A percentile compares a stretch with the other conserved stretches of the same genome.
Conservation (phyloP, 2,329 filamentous ascomycete species). For the Aspergillus pseudoglaucus region DNA sequence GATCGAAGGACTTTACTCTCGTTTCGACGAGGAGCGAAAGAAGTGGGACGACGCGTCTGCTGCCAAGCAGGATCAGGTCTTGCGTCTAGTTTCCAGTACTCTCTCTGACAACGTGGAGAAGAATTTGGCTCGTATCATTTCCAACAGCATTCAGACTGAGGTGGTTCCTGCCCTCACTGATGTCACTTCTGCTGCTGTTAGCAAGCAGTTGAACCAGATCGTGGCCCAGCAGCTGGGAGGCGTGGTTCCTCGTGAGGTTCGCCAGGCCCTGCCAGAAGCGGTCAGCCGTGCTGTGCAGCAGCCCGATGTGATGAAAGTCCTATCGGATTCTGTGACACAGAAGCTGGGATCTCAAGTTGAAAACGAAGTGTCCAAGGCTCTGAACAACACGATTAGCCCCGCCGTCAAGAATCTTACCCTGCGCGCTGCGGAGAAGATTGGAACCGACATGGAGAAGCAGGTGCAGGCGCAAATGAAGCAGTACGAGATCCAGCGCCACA, state of each 20-base stretch:
- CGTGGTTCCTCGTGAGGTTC: conserved; percentile 66
- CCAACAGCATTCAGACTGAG: conserved; percentile 64
- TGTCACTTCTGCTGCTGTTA: conserved; percentile 60
- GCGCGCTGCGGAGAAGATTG: conserved; percentile 61
- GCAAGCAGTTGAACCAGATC: conserved; percentile 63
- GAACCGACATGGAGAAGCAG: conserved; percentile 61
- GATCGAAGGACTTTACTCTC: conserved; percentile 51
- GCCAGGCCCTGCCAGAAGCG: conserved; percentile 60
- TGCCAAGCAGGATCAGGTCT: conserved; percentile 63
- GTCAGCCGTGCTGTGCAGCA: conserved; percentile 65
- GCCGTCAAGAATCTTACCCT: conserved; percentile 59
- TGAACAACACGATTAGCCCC: conserved; percentile 61
- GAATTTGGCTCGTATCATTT: conserved; percentile 69
- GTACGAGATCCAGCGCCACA: conserved; percentile 46
- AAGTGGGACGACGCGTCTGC: conserved; percentile 56
- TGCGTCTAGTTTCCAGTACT: conserved; percentile 62
- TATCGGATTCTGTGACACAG: conserved; percentile 65
- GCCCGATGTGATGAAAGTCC: conserved; percentile 63
- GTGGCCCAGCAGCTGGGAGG: conserved; percentile 62
- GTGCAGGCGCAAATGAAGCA: conserved; percentile 47
- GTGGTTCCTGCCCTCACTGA: conserved; percentile 70
- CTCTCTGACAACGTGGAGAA: conserved; percentile 67
- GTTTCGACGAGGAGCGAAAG: conserved; percentile 63
- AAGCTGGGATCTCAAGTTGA: conserved; percentile 64
- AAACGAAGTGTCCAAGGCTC: conserved; percentile 55